Conservation (phyloP, 2,329 filamentous ascomycete species). For the Fusarium globosum region DNA sequence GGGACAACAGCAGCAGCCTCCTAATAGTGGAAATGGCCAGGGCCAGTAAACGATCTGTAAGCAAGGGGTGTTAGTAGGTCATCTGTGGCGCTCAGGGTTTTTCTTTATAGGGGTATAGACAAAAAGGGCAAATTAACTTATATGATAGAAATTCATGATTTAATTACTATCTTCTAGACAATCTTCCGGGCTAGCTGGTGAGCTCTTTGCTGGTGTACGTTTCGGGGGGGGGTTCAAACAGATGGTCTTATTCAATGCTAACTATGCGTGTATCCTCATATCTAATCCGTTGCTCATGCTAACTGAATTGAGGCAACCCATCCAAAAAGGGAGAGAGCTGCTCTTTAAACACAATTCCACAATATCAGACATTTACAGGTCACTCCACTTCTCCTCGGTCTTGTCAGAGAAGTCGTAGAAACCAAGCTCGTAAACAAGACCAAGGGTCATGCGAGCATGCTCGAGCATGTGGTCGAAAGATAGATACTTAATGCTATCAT, state of each 20-base stretch:
- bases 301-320: neutral
- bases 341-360: neutral
- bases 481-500: conserved; percentile 76
- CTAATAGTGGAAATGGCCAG: conserved; percentile 41
- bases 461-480: conserved; percentile 93
- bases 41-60: conserved; percentile 35
- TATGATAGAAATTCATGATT: conserved; percentile 13
- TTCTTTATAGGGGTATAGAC: conserved; percentile 26
- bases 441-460: conserved; percentile 86
- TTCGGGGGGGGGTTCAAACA: neutral
- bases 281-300: conserved; percentile 30
- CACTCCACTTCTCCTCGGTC: conserved; percentile 46
- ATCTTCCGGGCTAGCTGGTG: neutral
- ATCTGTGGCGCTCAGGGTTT: conserved; percentile 31
- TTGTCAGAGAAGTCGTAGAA: conserved; percentile 74
- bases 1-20: conserved; percentile 46
- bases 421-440: conserved; percentile 85
- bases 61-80: neutral
- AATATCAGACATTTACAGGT: conserved; percentile 48
- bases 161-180: neutral
- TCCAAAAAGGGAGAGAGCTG: neutral
- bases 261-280: conserved; percentile 16
- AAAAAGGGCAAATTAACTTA: conserved; percentile 30
- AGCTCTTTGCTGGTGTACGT: neutral
- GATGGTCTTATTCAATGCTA: conserved; percentile 4